Percentiles rank a stretch among this genome's conserved stretches.
Conservation (phyloP, 495 filamentous ascomycete genomes). For the Penicillium maclennaniae region DNA sequence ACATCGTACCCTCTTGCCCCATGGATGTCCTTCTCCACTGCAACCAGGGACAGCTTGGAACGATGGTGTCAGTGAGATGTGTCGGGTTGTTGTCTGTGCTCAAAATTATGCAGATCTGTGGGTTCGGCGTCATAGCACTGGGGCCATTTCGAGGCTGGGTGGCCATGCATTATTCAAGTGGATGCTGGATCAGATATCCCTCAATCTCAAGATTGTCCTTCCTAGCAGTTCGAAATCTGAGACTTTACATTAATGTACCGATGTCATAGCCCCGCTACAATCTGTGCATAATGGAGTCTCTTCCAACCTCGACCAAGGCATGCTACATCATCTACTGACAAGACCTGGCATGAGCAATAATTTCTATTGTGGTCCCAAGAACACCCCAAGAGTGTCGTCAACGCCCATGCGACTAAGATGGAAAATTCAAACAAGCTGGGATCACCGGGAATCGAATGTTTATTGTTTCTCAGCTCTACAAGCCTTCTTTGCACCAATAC, state of each 20-base stretch:
- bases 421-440: slow-evolving; percentile 22
- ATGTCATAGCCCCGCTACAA: slow-evolving; percentile 7
- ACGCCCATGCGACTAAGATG: slow-evolving; percentile 12
- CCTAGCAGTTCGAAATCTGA: neutral
- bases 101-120: neutral
- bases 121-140: neutral
- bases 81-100: neutral
- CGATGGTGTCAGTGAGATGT: neutral
- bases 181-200: neutral
- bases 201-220: neutral
- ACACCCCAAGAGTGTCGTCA: neutral
- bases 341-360: too few species aligned
- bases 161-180: neutral
- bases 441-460: too few species aligned
- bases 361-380: neutral
- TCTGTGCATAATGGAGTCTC: neutral
- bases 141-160: neutral
- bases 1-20: slow-evolving; percentile 7
- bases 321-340: too few species aligned
- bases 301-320: neutral
- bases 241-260: neutral
- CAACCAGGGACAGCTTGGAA: neutral
- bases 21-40: slow-evolving; percentile 10
- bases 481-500: too few species aligned
- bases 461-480: too few species aligned